A percentile compares a stretch with the other conserved stretches of the same genome.
These are phyloP conservation scores for Aspergillus fijiensis DNA, from an alignment of 2,329 filamentous ascomycete species.

Conservation along the genomic window DNA sequence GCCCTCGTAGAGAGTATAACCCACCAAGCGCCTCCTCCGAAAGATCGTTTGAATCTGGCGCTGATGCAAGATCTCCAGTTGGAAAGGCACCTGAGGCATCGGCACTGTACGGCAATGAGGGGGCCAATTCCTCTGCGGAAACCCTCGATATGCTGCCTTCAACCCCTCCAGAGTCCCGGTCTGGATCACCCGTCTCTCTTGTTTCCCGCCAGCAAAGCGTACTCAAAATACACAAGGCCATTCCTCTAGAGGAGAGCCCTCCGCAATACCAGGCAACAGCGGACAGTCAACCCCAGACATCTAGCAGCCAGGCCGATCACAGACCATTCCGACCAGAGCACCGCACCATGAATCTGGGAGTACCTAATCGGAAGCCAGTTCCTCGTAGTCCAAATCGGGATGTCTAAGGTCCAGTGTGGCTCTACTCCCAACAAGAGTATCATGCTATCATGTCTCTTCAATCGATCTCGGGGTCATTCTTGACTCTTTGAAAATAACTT, in stretches of 20 bases:
- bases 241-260: conserved; percentile 30
- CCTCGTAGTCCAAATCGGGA: conserved; percentile 27
- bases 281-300: conserved; percentile 16
- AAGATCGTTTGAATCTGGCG: conserved; percentile 33
- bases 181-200: conserved; percentile 34
- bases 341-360: conserved; percentile 38
- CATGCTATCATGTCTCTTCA: neutral
- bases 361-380: conserved; percentile 41
- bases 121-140: conserved; percentile 34
- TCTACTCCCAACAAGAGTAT: neutral
- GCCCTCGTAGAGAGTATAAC: conserved; percentile 58
- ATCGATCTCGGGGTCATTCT: neutral
- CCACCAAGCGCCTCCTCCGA: conserved; percentile 39
- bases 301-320: conserved; percentile 16
- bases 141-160: conserved; percentile 43
- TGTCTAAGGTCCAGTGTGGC: neutral
- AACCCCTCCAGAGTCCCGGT: conserved; percentile 36
- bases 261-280: conserved; percentile 33
- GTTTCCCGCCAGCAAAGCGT: conserved; percentile 34
- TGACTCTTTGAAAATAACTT: neutral
- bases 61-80: conserved; percentile 41
- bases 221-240: conserved; percentile 30
- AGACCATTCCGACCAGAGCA: conserved; percentile 24
- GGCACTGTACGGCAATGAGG: conserved; percentile 20
- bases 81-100: conserved; percentile 31